Evolutionary conservation across 2,329 filamentous ascomycete genomes (phyloP), one percentile per base, ranked within the genome.

Genomic region (Fusarium metavorans): DNA sequence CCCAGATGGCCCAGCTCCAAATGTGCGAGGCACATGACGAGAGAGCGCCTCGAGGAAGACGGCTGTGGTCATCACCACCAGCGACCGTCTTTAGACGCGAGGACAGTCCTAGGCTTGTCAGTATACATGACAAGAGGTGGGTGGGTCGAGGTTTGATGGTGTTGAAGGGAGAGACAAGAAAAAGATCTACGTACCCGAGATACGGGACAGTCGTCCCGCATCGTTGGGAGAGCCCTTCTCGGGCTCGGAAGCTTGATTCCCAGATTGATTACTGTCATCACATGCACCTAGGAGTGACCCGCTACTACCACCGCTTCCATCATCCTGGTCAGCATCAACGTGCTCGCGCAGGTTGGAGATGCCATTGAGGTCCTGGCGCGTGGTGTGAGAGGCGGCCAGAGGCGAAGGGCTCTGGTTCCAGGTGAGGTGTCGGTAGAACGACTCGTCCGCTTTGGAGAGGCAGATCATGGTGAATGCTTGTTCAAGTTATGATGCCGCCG

Each of bases 371-470:
- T 90, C 88, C 82, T 89, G 85, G 74, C 88, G 82, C 45, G 88
- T 89, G 30, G 88, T 90, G 58, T 87, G 79, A 58, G 86, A 83
- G 23, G 86, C 78, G 27, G 87, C 84, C 63, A 89, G 80, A 27
- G 83, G 84, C 1, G 86, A 84, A 35, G 88, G 88, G 79, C 83
- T 88, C 81, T 89, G 88, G 79, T 90, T 90, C 84, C 85, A 89
- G 32, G 83, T 82, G 59, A 86, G 84, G 71, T 88, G 87, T 57
- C 84, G 79, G 60, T 86, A 81, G 59, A 80, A 82, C 68, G 84
- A 83, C 67, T 89, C 87, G 74, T 89, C 88, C 58, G 86, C 88
- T 71, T 88, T 85, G 34, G 87, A 88, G 14, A 88, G 87, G 69
- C 88, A 88, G 74, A 89, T 90, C 88, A 90, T 79, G 56, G 18